Base-by-base conservation (phyloP, 2,329 filamentous ascomycete species). In the Chrysoporthe cubensis region DNA sequence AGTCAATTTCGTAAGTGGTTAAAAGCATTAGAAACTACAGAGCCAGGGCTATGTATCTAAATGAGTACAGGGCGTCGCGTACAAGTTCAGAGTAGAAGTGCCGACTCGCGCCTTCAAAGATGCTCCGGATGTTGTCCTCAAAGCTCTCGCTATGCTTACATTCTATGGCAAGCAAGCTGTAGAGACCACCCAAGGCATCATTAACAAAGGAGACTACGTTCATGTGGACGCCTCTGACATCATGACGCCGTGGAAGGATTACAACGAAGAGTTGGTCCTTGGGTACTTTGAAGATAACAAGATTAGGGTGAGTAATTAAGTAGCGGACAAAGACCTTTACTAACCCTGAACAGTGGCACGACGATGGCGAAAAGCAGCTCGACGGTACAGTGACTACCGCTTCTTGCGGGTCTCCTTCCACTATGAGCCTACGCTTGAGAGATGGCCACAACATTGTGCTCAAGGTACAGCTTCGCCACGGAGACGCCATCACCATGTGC, bases 261-360 rank as follows among this genome's bases (percentile, higher is more conserved):
- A 90, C 77, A 91, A 91, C 69, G 89, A 91, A 73, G 77, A 88
- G 6, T 82, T 91, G 0, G 83, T 85, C 2, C 79, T 91, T 0
- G 88, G 85, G 0, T 92, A 91, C 73, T 86, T 90, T 72, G 82
- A 90, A 72, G 77, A 81, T 0, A 85, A 88, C 61, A 81, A 81
- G 40, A 90, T 91, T 64, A 82, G 79, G 40, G 85, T 86, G 74
- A 75, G 82, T 58, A 64, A 37, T 21, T 16, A 6, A n/a, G 8
- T 16, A 32, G 26, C 8, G 2, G 7, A 58, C 13, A 58, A 8
- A 7, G 34, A 58, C 8, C n/a, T 8, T 62, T 34, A 52, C 70
- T 16, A 70, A 67, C 34, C 2, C 32, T 40, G 4, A 32, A 1
- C 71, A 88, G 80, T 89, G 85, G 71, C 89, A 91, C 68, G 88